Percentiles rank a stretch among this genome's conserved stretches.
These are phyloP conservation scores for Chimonanthus praecox DNA, from an alignment of 164 flowering plant species.

Conservation along the genomic window DNA sequence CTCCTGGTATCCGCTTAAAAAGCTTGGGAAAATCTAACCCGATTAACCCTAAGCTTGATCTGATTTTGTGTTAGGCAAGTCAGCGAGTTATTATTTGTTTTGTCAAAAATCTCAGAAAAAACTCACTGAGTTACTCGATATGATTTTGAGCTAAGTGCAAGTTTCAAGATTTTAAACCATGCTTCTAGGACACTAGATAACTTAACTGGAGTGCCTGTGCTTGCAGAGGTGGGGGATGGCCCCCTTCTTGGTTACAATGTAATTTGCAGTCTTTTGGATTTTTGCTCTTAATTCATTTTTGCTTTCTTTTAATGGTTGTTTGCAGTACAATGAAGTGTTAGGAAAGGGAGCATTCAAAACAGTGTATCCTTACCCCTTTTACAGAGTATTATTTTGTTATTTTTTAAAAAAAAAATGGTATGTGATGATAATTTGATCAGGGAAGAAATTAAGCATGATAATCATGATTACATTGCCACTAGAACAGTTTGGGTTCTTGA, in stretches of 20 bases:
- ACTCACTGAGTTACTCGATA: no score
- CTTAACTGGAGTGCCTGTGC: no score
- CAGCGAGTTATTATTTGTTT: no score
- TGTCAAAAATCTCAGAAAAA: no score
- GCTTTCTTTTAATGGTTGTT: constrained; percentile 9
- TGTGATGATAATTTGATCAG: background rate
- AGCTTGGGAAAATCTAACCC: no score
- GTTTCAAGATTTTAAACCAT: background rate
- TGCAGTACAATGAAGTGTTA: constrained; percentile 88
- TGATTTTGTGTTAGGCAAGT: no score
- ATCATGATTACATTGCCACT: background rate
- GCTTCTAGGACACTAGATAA: no score
- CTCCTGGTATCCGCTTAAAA: no score
- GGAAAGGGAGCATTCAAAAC: constrained; percentile 97
- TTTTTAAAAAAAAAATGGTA: no score
- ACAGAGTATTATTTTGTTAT: background rate
- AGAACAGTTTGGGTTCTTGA: constrained; percentile 19
- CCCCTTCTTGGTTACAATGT: background rate
- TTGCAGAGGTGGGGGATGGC: no score
- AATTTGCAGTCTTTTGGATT: background rate
- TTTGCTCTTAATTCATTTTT: background rate
- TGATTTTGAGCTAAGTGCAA: no score
- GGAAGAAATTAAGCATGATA: background rate
- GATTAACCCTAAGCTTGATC: no score
- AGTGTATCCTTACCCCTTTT: constrained; percentile 55